These are phyloP conservation scores for Lindgomyces ingoldianus DNA, from an alignment of 495 filamentous ascomycete genomes.

Conservation along the genomic window DNA sequence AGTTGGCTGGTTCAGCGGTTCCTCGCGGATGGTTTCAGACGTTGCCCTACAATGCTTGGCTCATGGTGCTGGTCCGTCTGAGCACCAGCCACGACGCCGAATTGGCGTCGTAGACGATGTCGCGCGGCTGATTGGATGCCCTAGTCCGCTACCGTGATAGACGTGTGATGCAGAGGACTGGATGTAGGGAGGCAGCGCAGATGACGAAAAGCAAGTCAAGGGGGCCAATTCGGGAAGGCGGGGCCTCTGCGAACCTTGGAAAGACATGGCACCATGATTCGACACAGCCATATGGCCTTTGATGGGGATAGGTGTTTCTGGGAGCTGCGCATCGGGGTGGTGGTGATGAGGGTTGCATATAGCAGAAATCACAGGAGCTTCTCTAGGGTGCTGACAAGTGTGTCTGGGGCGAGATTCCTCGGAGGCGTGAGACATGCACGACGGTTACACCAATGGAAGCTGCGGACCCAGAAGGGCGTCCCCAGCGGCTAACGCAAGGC, in stretches of 20 bases:
- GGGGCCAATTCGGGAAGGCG: too few relatives aligned
- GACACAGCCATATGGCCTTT: too few relatives aligned
- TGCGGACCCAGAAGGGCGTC: neutral
- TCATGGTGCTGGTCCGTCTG: neutral
- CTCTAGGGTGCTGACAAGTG: neutral
- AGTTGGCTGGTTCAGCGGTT: conserved; percentile 30
- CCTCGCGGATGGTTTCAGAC: conserved; percentile 28
- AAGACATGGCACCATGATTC: neutral
- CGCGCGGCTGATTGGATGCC: neutral
- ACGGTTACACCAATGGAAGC: conserved; percentile 28
- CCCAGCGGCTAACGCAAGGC: conserved; percentile 30
- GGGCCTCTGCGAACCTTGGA: too few relatives aligned
- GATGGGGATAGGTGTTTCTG: neutral
- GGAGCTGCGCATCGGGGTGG: neutral
- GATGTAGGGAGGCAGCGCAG: neutral
- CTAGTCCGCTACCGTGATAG: neutral
- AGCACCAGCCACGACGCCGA: conserved; percentile 4
- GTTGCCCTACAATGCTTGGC: conserved; percentile 39
- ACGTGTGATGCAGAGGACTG: neutral
- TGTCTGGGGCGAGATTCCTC: neutral
- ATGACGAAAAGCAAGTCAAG: neutral
- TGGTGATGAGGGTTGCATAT: neutral
- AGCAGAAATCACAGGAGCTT: conserved; percentile 35
- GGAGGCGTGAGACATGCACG: conserved; percentile 32
- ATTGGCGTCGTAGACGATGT: neutral